phyloP scores from a whole-genome alignment of 1,284 basidiomycete species.

The Sanguinoderma infundibulare region DNA sequence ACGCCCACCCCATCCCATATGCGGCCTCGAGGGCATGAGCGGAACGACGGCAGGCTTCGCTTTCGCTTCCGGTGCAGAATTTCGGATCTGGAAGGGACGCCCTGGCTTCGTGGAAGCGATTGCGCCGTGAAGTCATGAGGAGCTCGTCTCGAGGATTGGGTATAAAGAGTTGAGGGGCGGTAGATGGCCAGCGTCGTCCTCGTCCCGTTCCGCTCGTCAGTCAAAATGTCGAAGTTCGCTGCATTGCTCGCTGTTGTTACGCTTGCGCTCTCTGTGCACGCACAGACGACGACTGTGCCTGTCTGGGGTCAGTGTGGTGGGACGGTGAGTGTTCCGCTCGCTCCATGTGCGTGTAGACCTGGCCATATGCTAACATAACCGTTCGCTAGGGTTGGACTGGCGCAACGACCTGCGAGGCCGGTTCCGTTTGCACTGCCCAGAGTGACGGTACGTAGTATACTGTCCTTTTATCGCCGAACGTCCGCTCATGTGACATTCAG shows the following conservation, averaged over 20 bases:
- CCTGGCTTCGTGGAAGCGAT: neutral
- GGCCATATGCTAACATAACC: neutral
- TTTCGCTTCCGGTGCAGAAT: constrained; percentile 9
- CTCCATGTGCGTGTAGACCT: no score
- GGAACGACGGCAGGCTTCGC: neutral
- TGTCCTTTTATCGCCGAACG: neutral
- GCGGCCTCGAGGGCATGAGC: neutral
- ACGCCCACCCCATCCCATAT: neutral
- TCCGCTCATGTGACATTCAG: constrained; percentile 9
- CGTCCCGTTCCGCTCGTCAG: neutral
- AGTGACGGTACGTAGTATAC: constrained; percentile 28
- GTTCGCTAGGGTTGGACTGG: constrained; percentile 41
- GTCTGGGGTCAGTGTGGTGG: constrained; percentile 33
- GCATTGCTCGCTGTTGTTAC: constrained; percentile 16
- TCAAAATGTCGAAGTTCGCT: constrained; percentile 17
- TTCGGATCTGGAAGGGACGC: constrained; percentile 7
- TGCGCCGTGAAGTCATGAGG: neutral
- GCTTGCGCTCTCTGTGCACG: constrained; percentile 21
- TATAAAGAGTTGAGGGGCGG: constrained; percentile 6
- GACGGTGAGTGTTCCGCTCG: constrained; percentile 22
- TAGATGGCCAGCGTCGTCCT: neutral
- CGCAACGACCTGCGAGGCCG: constrained; percentile 43
- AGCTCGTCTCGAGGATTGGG: neutral
- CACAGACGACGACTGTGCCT: constrained; percentile 16
- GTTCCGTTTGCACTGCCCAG: constrained; percentile 36